Evolutionary conservation across 495 filamentous ascomycete species (phyloP), one percentile per base, ranked within the genome.

Genomic region (Tuber magnatum): DNA sequence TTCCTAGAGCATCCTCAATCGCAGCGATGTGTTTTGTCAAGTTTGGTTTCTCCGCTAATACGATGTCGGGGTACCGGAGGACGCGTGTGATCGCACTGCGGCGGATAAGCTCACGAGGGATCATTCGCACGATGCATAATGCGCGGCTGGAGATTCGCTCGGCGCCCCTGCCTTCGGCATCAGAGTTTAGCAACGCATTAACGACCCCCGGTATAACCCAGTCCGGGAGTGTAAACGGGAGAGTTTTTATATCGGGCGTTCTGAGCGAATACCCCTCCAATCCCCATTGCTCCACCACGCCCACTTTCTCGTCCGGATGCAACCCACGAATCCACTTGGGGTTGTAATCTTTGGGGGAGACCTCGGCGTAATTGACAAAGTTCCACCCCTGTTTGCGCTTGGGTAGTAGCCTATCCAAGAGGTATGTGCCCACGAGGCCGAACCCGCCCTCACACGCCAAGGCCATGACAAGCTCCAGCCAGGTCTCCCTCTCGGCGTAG

Each of bases 101-200:
- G 3, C 77, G 72, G 70, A 79, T 79, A 12, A 65, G 28, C 0
- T 7, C 28, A 4, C 28, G 28, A 35, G 77, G 77, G 24, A 75
- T 70, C 9, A 43, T 20, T 28, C 35, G 39, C 1, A 73, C 70
- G 41, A 78, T 75, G 24, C 72, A 68, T 28, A 79, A 51, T 40
- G 78, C 70, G 4, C 43, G 72, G 18, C 20, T 69, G 24, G 78
- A 72, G 72, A 79, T 79, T 35, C 69, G 10, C 42, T 79, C 77
- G 32, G 73, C 20, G 3, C 79, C 79, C 10, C 78, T 80, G 14
- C 78, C 79, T n/a, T 80, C 79, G 41, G 74, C 75, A 3, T 74
- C 77, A 2, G 74, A 77, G 72, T 80, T 78, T 35, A 80, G 69
- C 18, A 78, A 48, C 22, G 79, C 78, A 40, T 80, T 74, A 48